Base-by-base conservation (phyloP, 208 protist genomes). In the Zelonia costaricensis region DNA sequence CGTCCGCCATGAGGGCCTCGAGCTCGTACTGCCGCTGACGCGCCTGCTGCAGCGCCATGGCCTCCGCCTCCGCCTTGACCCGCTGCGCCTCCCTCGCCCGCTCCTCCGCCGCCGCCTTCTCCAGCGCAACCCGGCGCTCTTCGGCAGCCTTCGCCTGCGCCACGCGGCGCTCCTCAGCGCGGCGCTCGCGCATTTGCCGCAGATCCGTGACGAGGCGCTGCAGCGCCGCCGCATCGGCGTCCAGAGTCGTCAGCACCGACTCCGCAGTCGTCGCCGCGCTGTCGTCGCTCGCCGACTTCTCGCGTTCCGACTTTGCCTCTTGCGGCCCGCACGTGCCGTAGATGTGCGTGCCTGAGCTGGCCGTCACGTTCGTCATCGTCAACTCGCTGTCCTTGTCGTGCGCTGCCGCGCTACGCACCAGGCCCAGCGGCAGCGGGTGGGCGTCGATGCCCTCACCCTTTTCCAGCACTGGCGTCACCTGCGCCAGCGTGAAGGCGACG, bases 181-280 rank as follows among this genome's bases (percentile, higher is more conserved):
- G 52, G 3, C 18, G n/a, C 31, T 30, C 30, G 25, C 56, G 62
- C 6, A 39, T 49, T 6, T 49, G 42, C 20, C 51, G 62, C 22
- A 62, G 46, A 20, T 57, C 62, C 16, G 18, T 10, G 31, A 63
- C 28, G 15, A 71, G 48, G 8, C 64, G 65, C 47, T 59, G 33
- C 31, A 71, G 31, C 33, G 56, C 51, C 1, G 55, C 62, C 28
- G 16, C 39, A 20, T 62, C 38, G n/a, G 52, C 49, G 20, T 45
- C 39, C 10, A 16, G 39, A 20, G 31, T 44, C 3, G 39, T 20
- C n/a, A 43, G 4, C n/a, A 12, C 35, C 31, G 52, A 25, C 33
- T 39, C 44, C 20, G 28, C 16, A 6, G 2, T n/a, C n/a, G n/a
- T n/a, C n/a, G n/a, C n/a, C n/a, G n/a, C n/a, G n/a, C n/a, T n/a